These are phyloP conservation scores for Fusarium pseudograminearum DNA, from an alignment of 2,329 filamentous ascomycete species.

Conservation along the genomic window DNA sequence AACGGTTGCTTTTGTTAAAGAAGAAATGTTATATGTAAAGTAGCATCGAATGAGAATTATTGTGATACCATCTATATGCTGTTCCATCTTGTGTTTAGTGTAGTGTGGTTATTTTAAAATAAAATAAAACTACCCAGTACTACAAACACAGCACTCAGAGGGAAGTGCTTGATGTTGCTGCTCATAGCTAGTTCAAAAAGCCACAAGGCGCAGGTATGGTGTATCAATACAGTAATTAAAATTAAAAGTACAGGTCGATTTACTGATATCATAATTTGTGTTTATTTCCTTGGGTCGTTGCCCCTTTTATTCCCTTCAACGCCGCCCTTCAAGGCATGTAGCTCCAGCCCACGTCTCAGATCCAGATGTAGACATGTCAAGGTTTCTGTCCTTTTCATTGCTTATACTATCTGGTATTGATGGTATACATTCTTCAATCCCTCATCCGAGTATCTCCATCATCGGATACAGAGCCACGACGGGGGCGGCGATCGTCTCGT, in stretches of 20 bases:
- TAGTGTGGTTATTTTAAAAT: background rate
- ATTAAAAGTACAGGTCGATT: conserved; percentile 18
- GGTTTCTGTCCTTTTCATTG: background rate
- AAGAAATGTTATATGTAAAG: conserved; percentile 11
- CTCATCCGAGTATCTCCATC: conserved; percentile 31
- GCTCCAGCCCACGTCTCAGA: background rate
- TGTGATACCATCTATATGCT: background rate
- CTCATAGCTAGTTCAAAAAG: background rate
- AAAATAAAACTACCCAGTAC: background rate
- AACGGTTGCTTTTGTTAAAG: conserved; percentile 14
- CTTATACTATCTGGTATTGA: background rate
- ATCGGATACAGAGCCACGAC: conserved; percentile 21
- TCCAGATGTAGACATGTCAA: conserved; percentile 1
- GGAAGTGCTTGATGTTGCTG: background rate
- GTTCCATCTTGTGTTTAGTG: background rate
- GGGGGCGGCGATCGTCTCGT: conserved; percentile 28
- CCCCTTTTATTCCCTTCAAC: conserved; percentile 13
- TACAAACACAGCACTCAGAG: background rate
- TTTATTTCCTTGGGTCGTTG: conserved; percentile 6
- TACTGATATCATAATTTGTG: conserved; percentile 9
- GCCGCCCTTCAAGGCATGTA: conserved; percentile 1
- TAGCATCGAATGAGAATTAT: conserved; percentile 7
- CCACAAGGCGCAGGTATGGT: background rate
- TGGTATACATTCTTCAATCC: background rate
- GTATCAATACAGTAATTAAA: background rate